Percentiles rank a stretch among this genome's conserved stretches.
Evolutionary conservation across 768 basidiomycete genomes (phyloP).

Genomic region (Strobilomyces dryophilus): DNA sequence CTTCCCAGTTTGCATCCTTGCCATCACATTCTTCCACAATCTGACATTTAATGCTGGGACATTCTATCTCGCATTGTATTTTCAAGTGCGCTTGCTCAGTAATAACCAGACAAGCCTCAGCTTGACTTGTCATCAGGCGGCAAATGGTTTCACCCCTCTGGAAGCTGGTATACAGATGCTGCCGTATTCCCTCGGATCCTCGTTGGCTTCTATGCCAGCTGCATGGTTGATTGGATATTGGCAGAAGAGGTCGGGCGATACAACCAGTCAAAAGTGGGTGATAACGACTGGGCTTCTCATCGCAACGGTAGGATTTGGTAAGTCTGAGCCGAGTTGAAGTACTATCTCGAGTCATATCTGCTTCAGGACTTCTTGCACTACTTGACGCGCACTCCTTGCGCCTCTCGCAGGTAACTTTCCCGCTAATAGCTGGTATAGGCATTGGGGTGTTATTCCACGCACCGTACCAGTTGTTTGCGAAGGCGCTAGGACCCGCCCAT

Average conservation of each 20-base stretch:
- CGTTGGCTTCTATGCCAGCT: conserved; percentile 78
- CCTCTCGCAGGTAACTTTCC: conserved; percentile 48
- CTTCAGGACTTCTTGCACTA: conserved; percentile 60
- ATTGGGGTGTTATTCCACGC: conserved; percentile 84
- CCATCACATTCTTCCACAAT: conserved; percentile 76
- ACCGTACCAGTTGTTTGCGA: conserved; percentile 76
- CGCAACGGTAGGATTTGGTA: conserved; percentile 73
- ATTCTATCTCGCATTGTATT: conserved; percentile 81
- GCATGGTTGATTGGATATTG: conserved; percentile 78
- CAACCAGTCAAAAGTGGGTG: conserved; percentile 60
- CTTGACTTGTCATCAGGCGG: conserved; percentile 44
- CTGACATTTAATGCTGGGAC: conserved; percentile 81
- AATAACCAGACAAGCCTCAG: conserved; percentile 1
- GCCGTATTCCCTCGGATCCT: conserved; percentile 83
- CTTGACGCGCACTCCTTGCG: conserved; percentile 51
- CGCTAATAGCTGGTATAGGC: conserved; percentile 71
- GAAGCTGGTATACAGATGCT: conserved; percentile 71
- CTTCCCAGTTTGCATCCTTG: conserved; percentile 54
- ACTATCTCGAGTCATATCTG: conserved; percentile 6
- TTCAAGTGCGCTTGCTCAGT: conserved; percentile 50
- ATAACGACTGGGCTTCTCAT: conserved; percentile 62
- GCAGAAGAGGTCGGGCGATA: conserved; percentile 54
- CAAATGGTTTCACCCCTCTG: conserved; percentile 64
- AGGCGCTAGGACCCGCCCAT: conserved; percentile 59
- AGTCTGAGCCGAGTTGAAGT: conserved; percentile 10